Percentiles rank a stretch among this genome's conserved stretches.
Conservation (phyloP, 306 rosid species). For the Inga leiocalycina region DNA sequence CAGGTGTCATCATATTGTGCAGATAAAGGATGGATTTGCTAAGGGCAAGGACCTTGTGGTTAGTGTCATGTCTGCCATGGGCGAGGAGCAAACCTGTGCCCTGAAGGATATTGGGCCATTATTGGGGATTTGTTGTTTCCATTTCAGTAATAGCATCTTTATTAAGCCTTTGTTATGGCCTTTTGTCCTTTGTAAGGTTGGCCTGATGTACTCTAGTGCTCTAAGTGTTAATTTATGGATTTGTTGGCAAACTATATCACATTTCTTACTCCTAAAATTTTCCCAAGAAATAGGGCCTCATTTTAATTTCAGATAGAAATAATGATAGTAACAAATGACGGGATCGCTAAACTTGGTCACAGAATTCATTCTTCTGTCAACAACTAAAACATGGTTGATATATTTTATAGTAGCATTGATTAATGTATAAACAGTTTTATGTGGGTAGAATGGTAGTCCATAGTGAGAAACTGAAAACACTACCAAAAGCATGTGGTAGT, state of each 20-base stretch:
- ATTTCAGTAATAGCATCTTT: slow-evolving; percentile 39
- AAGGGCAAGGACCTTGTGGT: no score
- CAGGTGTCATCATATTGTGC: slow-evolving; percentile 13
- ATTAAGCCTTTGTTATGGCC: slow-evolving; percentile 29
- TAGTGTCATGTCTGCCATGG: no score
- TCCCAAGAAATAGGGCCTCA: slow-evolving; percentile 23
- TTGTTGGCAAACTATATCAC: slow-evolving; percentile 38
- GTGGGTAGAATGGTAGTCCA: not conserved
- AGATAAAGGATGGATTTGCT: slow-evolving; percentile 53
- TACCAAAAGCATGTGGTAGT: not conserved
- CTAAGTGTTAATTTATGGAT: slow-evolving; percentile 45
- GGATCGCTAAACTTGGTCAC: not conserved
- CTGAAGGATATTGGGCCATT: not conserved
- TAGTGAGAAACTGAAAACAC: not conserved
- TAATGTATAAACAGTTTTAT: not conserved
- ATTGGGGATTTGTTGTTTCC: slow-evolving; percentile 39
- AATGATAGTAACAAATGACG: no score
- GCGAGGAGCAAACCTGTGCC: no score
- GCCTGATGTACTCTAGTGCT: slow-evolving; percentile 35
- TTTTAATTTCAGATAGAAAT: no score
- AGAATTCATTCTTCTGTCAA: not conserved
- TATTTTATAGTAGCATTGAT: not conserved
- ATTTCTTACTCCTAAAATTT: slow-evolving; percentile 32
- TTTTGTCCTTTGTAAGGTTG: slow-evolving; percentile 22
- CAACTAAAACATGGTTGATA: not conserved